These are phyloP conservation scores for Leptosphaerulina australis DNA, from an alignment of 2,329 filamentous ascomycete species.

Conservation along the genomic window DNA sequence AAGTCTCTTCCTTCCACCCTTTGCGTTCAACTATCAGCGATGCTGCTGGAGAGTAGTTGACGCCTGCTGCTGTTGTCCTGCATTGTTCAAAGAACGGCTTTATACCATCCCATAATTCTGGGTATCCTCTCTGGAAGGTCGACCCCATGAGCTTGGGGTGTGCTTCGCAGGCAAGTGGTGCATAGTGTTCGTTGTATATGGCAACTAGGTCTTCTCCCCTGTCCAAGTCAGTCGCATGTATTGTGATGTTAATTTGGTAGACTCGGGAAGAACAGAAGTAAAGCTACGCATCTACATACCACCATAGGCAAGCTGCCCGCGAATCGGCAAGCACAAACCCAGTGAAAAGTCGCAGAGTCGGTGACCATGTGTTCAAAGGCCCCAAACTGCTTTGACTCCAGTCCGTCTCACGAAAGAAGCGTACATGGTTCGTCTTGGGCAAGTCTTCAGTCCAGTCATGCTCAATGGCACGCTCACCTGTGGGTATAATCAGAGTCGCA, in stretches of 20 bases:
- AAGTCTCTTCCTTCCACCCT: slow-evolving; percentile 42
- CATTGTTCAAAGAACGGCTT: slow-evolving; percentile 34
- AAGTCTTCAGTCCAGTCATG: slow-evolving; percentile 41
- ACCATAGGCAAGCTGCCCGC: slow-evolving; percentile 43
- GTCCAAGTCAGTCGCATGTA: slow-evolving; percentile 2
- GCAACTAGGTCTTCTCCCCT: slow-evolving; percentile 40
- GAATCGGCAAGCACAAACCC: slow-evolving; percentile 42
- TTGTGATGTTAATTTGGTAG: not conserved
- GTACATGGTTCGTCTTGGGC: slow-evolving; percentile 40
- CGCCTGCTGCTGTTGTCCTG: slow-evolving; percentile 30
- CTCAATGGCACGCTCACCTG: slow-evolving; percentile 16
- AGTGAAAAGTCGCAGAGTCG: slow-evolving; percentile 38
- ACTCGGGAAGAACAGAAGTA: not conserved
- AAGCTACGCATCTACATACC: slow-evolving; percentile 23
- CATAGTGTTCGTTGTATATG: slow-evolving; percentile 44
- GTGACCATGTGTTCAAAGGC: slow-evolving; percentile 32
- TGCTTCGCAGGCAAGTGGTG: slow-evolving; percentile 31
- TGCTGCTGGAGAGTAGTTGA: slow-evolving; percentile 31
- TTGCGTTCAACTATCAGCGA: slow-evolving; percentile 37
- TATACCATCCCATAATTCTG: slow-evolving; percentile 36
- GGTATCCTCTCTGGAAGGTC: slow-evolving; percentile 37
- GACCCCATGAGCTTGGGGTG: slow-evolving; percentile 44
- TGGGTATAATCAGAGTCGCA: slow-evolving; percentile 11
- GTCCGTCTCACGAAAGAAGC: slow-evolving; percentile 40
- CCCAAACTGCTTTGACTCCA: slow-evolving; percentile 39